Conservation (phyloP, 2,329 filamentous ascomycete genomes). For the Hypomyces rosellus region DNA sequence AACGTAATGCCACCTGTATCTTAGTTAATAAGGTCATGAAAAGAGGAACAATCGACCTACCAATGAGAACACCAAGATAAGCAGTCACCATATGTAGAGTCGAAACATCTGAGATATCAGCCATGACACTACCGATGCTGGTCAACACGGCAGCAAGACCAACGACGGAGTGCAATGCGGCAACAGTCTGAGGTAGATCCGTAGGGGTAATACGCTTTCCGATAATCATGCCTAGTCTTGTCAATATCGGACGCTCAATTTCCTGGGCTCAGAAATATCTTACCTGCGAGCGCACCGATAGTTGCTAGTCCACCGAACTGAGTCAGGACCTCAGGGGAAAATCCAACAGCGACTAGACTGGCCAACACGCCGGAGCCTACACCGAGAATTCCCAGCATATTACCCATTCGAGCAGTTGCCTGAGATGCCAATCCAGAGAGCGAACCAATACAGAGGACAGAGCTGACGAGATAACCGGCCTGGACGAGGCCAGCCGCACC, state of each 20-base stretch:
- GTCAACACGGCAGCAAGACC: conserved; percentile 84
- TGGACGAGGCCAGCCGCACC: conserved; percentile 80
- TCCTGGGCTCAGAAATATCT: conserved; percentile 6
- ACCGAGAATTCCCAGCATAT: conserved; percentile 79
- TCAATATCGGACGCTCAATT: conserved; percentile 4
- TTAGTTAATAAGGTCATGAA: neutral
- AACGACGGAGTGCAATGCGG: conserved; percentile 83
- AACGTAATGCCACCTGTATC: conserved; percentile 69
- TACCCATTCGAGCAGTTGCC: conserved; percentile 75
- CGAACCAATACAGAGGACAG: conserved; percentile 77
- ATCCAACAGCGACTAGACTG: conserved; percentile 74
- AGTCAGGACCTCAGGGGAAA: conserved; percentile 68
- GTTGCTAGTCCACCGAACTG: conserved; percentile 75
- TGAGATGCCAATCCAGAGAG: conserved; percentile 78
- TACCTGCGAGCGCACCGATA: conserved; percentile 59
- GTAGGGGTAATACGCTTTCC: conserved; percentile 84
- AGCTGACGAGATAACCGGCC: conserved; percentile 80
- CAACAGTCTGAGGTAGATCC: conserved; percentile 82
- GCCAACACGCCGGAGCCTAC: conserved; percentile 78
- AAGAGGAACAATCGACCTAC: conserved; percentile 23
- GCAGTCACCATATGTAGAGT: conserved; percentile 80
- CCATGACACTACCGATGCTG: conserved; percentile 80
- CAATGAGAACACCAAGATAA: conserved; percentile 80
- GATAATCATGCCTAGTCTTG: conserved; percentile 58
- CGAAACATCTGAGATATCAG: conserved; percentile 61